phyloP scores from a whole-genome alignment of 345 rosid species.

The Isatis tinctoria region DNA sequence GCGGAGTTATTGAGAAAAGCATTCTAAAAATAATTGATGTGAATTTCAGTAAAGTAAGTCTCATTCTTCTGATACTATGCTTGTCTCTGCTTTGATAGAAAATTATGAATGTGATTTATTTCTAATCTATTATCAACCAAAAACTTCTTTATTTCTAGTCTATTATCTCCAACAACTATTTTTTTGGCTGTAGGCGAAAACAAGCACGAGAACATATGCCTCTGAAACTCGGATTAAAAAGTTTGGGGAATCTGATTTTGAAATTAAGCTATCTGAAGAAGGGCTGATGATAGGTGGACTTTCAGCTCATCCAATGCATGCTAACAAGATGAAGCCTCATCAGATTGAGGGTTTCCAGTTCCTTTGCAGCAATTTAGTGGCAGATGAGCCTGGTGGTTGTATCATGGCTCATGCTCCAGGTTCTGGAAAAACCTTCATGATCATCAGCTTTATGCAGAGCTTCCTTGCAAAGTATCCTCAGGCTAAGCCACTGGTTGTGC shows the following conservation, averaged over 20 bases:
- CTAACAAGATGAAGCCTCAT: conserved; percentile 88
- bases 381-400: conserved; percentile 87
- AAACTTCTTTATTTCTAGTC: too few relatives aligned
- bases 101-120: neutral
- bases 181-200: conserved; percentile 49
- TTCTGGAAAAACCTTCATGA: conserved; percentile 96
- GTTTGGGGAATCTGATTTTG: conserved; percentile 44
- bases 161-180: neutral
- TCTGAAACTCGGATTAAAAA: conserved; percentile 43
- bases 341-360: conserved; percentile 90
- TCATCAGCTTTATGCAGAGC: conserved; percentile 92
- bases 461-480: conserved; percentile 85
- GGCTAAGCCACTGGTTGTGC: conserved; percentile 84
- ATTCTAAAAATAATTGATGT: conserved; percentile 77
- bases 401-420: conserved; percentile 99
- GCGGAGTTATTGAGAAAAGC: conserved; percentile 69
- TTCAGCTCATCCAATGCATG: conserved; percentile 83
- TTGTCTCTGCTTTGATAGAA: neutral
- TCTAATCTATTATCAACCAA: neutral
- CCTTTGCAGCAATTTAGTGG: conserved; percentile 73
- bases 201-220: conserved; percentile 50
- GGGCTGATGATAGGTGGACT: conserved; percentile 60
- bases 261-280: conserved; percentile 46
- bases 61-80: neutral
- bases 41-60: conserved; percentile 65